phyloP scores from a whole-genome alignment of 257 asterid species.

The Asclepias syriaca region DNA sequence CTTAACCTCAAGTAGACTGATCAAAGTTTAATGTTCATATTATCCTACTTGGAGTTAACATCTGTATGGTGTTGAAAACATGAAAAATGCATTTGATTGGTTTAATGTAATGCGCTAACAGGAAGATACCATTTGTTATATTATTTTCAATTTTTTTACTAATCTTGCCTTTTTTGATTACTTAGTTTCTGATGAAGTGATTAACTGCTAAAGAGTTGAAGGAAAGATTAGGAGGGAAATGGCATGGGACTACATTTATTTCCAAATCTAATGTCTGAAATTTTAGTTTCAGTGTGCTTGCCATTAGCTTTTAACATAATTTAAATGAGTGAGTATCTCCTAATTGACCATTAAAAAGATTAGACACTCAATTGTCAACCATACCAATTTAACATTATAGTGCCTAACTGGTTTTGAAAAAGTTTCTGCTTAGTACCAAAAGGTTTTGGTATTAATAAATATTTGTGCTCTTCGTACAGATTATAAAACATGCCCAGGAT shows the following conservation, averaged over 20 bases:
- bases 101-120: background rate
- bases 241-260: background rate
- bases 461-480: no score
- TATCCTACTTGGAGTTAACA: background rate
- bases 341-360: no score
- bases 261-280: background rate
- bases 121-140: background rate
- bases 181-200: background rate
- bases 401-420: no score
- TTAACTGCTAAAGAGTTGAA: background rate
- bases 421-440: no score
- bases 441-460: no score
- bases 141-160: background rate
- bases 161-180: background rate
- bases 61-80: background rate
- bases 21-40: background rate
- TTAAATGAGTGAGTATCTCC: no score
- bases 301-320: no score
- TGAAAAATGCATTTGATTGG: background rate
- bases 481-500: background rate
- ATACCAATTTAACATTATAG: no score
- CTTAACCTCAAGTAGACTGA: background rate
- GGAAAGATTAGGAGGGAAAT: background rate
- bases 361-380: no score
- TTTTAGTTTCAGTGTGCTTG: no score